phyloP scores from a whole-genome alignment of 768 basidiomycete species.

The Auricularia cornea region DNA sequence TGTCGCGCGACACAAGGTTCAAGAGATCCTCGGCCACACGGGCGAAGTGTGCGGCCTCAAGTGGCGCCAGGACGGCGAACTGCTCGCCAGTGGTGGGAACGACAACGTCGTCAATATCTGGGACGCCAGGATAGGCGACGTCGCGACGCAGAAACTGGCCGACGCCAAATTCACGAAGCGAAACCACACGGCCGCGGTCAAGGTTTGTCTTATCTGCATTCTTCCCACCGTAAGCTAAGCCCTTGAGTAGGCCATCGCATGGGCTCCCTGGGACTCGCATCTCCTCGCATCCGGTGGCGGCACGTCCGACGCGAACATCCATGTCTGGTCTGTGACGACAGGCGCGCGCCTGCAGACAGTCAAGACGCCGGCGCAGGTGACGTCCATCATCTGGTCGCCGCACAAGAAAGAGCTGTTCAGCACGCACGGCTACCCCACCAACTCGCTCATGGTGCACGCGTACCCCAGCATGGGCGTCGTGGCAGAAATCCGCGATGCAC shows the following conservation, averaged over 20 bases:
- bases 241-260: slow-evolving; percentile 56
- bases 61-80: slow-evolving; percentile 82
- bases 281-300: slow-evolving; percentile 92
- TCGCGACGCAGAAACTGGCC: slow-evolving; percentile 27
- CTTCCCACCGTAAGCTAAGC: slow-evolving; percentile 30
- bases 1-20: slow-evolving; percentile 77
- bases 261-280: slow-evolving; percentile 94
- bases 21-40: slow-evolving; percentile 81
- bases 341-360: slow-evolving; percentile 85
- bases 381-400: slow-evolving; percentile 79
- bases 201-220: slow-evolving; percentile 31
- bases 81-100: slow-evolving; percentile 91
- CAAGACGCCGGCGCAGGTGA: slow-evolving; percentile 84
- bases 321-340: slow-evolving; percentile 87
- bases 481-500: slow-evolving; percentile 83
- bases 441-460: slow-evolving; percentile 69
- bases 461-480: slow-evolving; percentile 83
- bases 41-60: slow-evolving; percentile 91
- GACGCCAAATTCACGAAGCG: slow-evolving; percentile 84
- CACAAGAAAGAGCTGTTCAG: slow-evolving; percentile 84
- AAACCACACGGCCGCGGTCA: slow-evolving; percentile 84
- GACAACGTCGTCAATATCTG: slow-evolving; percentile 98
- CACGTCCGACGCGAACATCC: slow-evolving; percentile 84
- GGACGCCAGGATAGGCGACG: slow-evolving; percentile 74
- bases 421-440: slow-evolving; percentile 92